Base-by-base conservation (phyloP, 441 rosid genomes). In the Erodium moschatum region DNA sequence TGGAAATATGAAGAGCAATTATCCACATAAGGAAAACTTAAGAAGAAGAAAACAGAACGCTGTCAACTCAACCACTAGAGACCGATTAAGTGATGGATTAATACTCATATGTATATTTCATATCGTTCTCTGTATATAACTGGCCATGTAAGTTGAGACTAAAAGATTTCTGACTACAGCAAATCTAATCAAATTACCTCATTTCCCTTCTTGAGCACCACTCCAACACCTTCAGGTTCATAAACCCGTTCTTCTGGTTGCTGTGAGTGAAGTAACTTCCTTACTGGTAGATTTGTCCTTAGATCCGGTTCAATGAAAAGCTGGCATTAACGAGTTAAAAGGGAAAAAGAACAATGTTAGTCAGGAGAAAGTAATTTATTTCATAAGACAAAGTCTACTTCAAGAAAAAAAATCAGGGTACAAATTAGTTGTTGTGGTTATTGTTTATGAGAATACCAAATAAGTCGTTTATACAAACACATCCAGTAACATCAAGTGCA, bases 291-390 rank as follows among this genome's bases (percentile, higher is more conserved):
- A 83, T 94, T 94, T 38, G 98, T 94, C 69, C 73, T 72, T 60
- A 91, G 86, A 72, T 88, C 97, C 38, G 91, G 91, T 75, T 91
- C 97, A 73, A 89, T 85, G 77, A 73, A 81, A 70, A 94, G 96
- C 98, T 91, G 85, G 70, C 70, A 78, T 2, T 70, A 58, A 11
- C 70, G 71, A 70, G 15, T 67, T 75, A 7, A 64, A 66, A 52
- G 62, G 40, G 40, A 15, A 62, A 35, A 29, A 44, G 54, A 48
- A 48, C 16, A 18, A 27, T 19, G 12, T 24, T 63, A 33, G 38
- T n/a, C 2, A 40, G 24, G 20, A 66, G 27, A 64, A 40, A 64
- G 6, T 52, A 66, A 18, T 35, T 21, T 48, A 33, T 63, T 54
- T 18, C 24, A 29, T 13, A 31, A 8, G 52, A n/a, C 12, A 44